These are phyloP conservation scores for Claviceps sp. DNA, from an alignment of 2,329 filamentous ascomycete genomes.

Conservation along the genomic window DNA sequence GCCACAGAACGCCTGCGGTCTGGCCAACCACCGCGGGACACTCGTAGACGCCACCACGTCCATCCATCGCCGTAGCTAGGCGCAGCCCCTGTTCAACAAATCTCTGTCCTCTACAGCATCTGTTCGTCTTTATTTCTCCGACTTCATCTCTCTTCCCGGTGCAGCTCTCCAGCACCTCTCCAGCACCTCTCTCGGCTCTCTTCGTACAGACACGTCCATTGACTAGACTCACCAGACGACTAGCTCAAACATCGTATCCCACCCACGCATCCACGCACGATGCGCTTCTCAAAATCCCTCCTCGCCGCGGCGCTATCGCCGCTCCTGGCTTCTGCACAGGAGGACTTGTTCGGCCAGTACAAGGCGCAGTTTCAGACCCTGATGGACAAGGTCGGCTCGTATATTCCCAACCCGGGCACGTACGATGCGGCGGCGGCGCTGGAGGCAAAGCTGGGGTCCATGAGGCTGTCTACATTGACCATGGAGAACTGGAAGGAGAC, in stretches of 20 bases:
- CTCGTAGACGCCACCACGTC: too few relatives aligned
- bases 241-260: background rate
- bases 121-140: background rate
- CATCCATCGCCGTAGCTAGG: too few relatives aligned
- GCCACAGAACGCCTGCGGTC: too few relatives aligned
- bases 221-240: background rate
- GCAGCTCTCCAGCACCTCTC: background rate
- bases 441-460: slow-evolving; percentile 25
- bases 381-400: slow-evolving; percentile 43
- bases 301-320: slow-evolving; percentile 38
- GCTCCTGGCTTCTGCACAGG: slow-evolving; percentile 39
- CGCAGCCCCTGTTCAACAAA: background rate
- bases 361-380: slow-evolving; percentile 51
- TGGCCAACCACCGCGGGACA: too few relatives aligned
- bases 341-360: slow-evolving; percentile 40
- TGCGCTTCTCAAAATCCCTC: slow-evolving; percentile 44
- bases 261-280: slow-evolving; percentile 18
- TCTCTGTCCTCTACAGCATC: background rate
- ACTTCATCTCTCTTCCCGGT: background rate
- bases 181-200: background rate
- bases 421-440: slow-evolving; percentile 27
- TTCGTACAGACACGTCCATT: background rate
- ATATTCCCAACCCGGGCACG: slow-evolving; percentile 34
- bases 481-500: slow-evolving; percentile 59
- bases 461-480: slow-evolving; percentile 40